phyloP scores from a whole-genome alignment of 2,329 filamentous ascomycete genomes.

The Fusarium paranaense region DNA sequence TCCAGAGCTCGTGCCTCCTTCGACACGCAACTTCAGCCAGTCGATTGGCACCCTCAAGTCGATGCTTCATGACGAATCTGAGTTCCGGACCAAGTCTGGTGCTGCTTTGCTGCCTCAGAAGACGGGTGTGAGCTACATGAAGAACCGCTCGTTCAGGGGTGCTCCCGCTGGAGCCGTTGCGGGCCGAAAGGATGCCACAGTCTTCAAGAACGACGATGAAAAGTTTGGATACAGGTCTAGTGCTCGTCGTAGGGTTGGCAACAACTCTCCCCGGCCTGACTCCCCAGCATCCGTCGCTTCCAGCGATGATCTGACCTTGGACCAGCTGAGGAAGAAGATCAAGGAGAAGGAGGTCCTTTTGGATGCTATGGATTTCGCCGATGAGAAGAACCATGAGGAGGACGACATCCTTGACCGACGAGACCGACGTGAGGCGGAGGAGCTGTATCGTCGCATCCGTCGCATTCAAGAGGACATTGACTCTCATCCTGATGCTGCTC shows the following conservation, averaged over 20 bases:
- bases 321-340: constrained; percentile 92
- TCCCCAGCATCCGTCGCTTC: constrained; percentile 76
- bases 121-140: constrained; percentile 98
- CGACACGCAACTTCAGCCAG: constrained; percentile 90
- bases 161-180: constrained; percentile 66
- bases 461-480: constrained; percentile 96
- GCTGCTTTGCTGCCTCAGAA: constrained; percentile 93
- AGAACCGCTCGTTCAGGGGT: constrained; percentile 90
- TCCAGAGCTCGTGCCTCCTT: constrained; percentile 92
- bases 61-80: constrained; percentile 88
- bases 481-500: constrained; percentile 80
- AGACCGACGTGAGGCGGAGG: constrained; percentile 92
- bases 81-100: constrained; percentile 87
- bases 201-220: constrained; percentile 97
- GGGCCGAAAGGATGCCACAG: constrained; percentile 90
- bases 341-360: constrained; percentile 93
- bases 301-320: constrained; percentile 84
- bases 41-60: constrained; percentile 95
- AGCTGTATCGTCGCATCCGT: constrained; percentile 91
- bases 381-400: constrained; percentile 89
- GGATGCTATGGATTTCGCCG: constrained; percentile 95
- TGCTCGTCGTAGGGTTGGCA: constrained; percentile 86
- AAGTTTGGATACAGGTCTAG: constrained; percentile 93
- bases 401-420: constrained; percentile 92
- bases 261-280: constrained; percentile 83